These are phyloP conservation scores for Malania oleifera DNA, from an alignment of 164 flowering plant genomes.

Conservation along the genomic window DNA sequence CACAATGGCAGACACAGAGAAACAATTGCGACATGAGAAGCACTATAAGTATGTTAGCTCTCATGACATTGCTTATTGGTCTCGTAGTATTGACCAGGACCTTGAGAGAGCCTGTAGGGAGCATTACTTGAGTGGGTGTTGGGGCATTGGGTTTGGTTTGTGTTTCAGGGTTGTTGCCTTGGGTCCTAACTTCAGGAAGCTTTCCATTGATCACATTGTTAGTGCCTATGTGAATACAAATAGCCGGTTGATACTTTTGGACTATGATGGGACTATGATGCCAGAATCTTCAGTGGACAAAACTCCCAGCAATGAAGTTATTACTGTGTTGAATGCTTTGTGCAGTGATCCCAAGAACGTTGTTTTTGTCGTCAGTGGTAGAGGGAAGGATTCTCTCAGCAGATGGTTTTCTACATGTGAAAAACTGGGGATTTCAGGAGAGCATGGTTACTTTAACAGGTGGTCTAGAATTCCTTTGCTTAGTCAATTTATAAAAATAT, in stretches of 20 bases:
- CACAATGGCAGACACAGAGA: conserved; percentile 28
- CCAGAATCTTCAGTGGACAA: conserved; percentile 26
- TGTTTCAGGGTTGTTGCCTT: conserved; percentile 34
- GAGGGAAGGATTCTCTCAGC: conserved; percentile 30
- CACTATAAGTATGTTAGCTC: conserved; percentile 43
- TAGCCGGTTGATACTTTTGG: conserved; percentile 35
- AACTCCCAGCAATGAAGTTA: conserved; percentile 26
- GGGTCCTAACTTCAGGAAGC: conserved; percentile 32
- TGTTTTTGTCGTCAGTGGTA: conserved; percentile 46
- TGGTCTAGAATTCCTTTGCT: neutral
- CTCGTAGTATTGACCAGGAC: conserved; percentile 39
- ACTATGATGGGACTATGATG: conserved; percentile 49
- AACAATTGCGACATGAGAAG: conserved; percentile 40
- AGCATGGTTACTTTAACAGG: conserved; percentile 44
- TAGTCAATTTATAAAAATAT: neutral
- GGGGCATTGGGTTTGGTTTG: conserved; percentile 40
- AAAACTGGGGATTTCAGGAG: conserved; percentile 39
- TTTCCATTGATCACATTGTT: conserved; percentile 24
- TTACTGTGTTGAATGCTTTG: conserved; percentile 26
- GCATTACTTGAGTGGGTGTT: conserved; percentile 25
- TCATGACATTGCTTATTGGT: conserved; percentile 49
- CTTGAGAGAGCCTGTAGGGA: conserved; percentile 37
- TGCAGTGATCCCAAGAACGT: conserved; percentile 34
- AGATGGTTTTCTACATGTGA: conserved; percentile 36
- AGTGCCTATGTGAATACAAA: conserved; percentile 24